Conservation (phyloP, 2,329 filamentous ascomycete species). For the Ophidiomyces ophidiicola region DNA sequence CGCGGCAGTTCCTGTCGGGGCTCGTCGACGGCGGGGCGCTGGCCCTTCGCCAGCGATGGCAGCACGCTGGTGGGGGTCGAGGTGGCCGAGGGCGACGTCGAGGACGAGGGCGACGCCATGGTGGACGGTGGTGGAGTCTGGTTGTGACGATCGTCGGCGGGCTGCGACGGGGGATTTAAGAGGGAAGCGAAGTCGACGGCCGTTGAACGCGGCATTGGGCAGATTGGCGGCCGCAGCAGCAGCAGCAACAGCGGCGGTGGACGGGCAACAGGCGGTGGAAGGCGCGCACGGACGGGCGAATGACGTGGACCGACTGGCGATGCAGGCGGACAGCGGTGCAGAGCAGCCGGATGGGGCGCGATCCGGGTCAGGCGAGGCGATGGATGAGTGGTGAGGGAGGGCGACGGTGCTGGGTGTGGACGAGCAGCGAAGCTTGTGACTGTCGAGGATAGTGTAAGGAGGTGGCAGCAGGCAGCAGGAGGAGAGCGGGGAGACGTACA, state of each 20-base stretch:
- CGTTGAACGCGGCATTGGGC: constrained; percentile 33
- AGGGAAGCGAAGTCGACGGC: constrained; percentile 65
- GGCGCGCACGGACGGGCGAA: constrained; percentile 8
- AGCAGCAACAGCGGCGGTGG: constrained; percentile 59
- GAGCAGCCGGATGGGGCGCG: constrained; percentile 20
- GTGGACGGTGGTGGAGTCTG: constrained; percentile 22
- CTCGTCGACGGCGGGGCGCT: constrained; percentile 31
- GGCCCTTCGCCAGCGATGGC: constrained; percentile 34
- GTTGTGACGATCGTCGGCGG: constrained; percentile 17
- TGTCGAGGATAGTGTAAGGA: constrained; percentile 19
- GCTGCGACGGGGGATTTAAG: constrained; percentile 49
- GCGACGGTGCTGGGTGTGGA: constrained; percentile 18
- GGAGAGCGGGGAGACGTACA: constrained; percentile 16
- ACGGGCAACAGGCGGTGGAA: constrained; percentile 13
- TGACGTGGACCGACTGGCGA: no score
- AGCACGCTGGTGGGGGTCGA: constrained; percentile 22
- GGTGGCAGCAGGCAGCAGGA: constrained; percentile 18
- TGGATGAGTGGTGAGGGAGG: constrained; percentile 14
- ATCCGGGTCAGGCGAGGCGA: constrained; percentile 18
- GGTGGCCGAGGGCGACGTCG: constrained; percentile 29
- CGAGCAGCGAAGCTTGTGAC: no score
- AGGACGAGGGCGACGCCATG: constrained; percentile 30
- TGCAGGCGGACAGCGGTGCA: constrained; percentile 15
- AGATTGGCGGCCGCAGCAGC: no score
- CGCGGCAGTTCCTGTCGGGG: constrained; percentile 69